phyloP scores from a whole-genome alignment of 306 rosid genomes.

The Sophora flavescens region DNA sequence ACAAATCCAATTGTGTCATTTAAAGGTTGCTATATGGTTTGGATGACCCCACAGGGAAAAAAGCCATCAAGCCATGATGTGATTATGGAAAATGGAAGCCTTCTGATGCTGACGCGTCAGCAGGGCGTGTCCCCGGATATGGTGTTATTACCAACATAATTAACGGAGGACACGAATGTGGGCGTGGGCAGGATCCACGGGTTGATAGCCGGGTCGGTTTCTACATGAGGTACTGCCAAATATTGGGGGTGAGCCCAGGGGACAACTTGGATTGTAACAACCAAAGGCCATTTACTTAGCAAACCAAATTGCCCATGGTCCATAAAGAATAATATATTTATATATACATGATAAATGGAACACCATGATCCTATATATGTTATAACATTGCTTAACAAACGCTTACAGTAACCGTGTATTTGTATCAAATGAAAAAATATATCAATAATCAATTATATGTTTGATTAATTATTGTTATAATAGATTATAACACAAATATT shows the following conservation, averaged over 20 bases:
- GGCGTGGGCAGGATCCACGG: constrained; percentile 27
- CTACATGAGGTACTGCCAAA: constrained; percentile 45
- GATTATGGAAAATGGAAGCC: constrained; percentile 64
- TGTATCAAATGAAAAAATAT: too few relatives aligned
- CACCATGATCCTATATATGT: background rate
- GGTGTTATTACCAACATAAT: constrained; percentile 58
- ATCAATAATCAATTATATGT: too few relatives aligned
- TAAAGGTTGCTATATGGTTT: constrained; percentile 77
- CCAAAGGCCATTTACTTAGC: constrained; percentile 47
- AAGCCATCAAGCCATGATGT: constrained; percentile 82
- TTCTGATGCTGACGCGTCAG: constrained; percentile 49
- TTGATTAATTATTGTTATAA: too few relatives aligned
- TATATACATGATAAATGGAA: constrained; percentile 11
- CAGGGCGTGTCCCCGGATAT: constrained; percentile 47
- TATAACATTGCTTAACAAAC: too few relatives aligned
- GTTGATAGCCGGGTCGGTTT: constrained; percentile 47
- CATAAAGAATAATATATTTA: background rate
- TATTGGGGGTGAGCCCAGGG: constrained; percentile 46
- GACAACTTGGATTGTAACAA: constrained; percentile 53
- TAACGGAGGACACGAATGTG: constrained; percentile 49
- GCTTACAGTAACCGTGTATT: too few relatives aligned
- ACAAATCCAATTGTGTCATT: constrained; percentile 57
- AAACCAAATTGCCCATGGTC: background rate
- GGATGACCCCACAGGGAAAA: constrained; percentile 76
- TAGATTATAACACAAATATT: too few relatives aligned